Base-by-base conservation (phyloP, 345 rosid species). In the Raphanus raphanistrum region DNA sequence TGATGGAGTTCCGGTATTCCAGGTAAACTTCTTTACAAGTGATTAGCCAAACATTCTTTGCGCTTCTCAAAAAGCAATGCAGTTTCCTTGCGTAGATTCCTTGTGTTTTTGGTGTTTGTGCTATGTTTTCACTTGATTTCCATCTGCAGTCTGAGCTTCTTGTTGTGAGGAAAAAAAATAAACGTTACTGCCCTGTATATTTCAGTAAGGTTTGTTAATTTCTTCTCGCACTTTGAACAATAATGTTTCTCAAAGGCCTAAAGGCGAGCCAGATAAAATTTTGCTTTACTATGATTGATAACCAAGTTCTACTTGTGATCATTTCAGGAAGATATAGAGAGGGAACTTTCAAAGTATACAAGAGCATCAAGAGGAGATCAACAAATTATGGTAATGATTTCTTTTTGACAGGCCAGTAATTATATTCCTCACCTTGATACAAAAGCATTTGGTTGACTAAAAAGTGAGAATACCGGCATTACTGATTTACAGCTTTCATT, bases 1-100 rank as follows among this genome's bases (percentile, higher is more conserved):
- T 74, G 97, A 94, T 84, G 97, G 97, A 84, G 98, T 94, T 82
- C 98, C 98, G 7, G 90, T 94, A 74, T 94, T 94, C 68, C 97
- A 94, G 97, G 98, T 94, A 78, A 12, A 1, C 1, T 15, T 45
- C 54, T 45, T 4, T 45, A 45, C 16, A 45, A 38, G 45, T 38
- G 10, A 38, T 38, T 38, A 38, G 45, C 12, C 12, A 38, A 38
- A 38, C 45, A 36, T 36, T 36, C 41, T 8, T 36, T 36, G 10
- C 9, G 2, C 41, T 36, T 36, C 41, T 36, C 10, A 8, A 32
- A 2, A 36, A 36, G 10, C 41, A 36, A 35, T 32, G 35, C 6
- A 32, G 35, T 32, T 32, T 32, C 35, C 35, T 32, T 32, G 29
- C 3, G 29, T 28, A n/a, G n/a, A n/a, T n/a, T n/a, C n/a, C n/a